phyloP scores from a whole-genome alignment of 2,329 filamentous ascomycete species.

The Colletotrichum tofieldiae region DNA sequence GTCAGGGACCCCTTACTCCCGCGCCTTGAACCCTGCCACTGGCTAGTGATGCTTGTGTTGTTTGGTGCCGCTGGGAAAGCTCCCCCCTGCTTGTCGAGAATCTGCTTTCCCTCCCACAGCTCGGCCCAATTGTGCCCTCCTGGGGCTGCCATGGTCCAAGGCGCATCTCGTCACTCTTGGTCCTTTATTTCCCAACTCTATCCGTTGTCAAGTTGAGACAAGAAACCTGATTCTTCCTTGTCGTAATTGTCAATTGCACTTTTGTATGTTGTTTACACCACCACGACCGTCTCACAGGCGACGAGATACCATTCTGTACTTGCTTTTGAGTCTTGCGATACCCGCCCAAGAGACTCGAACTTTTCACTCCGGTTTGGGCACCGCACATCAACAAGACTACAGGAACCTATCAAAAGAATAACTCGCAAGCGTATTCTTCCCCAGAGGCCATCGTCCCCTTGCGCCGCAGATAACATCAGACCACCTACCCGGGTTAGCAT shows the following conservation, averaged over 20 bases:
- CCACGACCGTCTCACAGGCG: conserved; percentile 38
- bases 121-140: conserved; percentile 30
- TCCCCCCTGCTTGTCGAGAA: conserved; percentile 37
- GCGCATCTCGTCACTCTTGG: conserved; percentile 31
- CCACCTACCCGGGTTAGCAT: conserved; percentile 30
- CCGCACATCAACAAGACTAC: conserved; percentile 21
- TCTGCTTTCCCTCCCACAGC: conserved; percentile 34
- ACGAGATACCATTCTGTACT: conserved; percentile 38
- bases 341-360: conserved; percentile 41
- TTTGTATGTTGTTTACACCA: conserved; percentile 36
- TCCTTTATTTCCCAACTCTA: conserved; percentile 34
- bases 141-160: conserved; percentile 21
- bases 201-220: conserved; percentile 33
- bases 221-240: conserved; percentile 37
- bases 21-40: conserved; percentile 35
- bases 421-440: conserved; percentile 1
- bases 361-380: conserved; percentile 38
- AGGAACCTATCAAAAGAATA: conserved; percentile 15
- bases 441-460: conserved; percentile 7
- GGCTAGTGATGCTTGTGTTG: conserved; percentile 41
- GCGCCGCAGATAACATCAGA: conserved; percentile 18
- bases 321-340: conserved; percentile 41
- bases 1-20: conserved; percentile 41
- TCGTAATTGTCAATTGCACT: conserved; percentile 22
- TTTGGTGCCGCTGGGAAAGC: conserved; percentile 34